phyloP scores from a whole-genome alignment of 495 filamentous ascomycete genomes.

The Podospora pseudopauciseta region DNA sequence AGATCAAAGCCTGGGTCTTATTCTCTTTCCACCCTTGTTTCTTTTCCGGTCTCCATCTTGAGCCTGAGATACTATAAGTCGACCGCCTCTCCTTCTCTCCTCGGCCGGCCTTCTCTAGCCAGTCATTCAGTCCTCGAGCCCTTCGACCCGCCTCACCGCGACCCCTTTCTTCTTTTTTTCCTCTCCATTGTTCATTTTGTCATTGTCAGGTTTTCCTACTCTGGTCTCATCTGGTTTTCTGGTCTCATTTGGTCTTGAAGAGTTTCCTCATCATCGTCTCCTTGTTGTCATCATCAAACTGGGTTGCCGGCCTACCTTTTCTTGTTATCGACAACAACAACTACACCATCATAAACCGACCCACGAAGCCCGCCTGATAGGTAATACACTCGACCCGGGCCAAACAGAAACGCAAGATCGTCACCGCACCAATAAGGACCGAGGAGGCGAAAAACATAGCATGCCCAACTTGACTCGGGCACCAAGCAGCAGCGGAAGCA shows the following conservation, averaged over 20 bases:
- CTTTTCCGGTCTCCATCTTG: constrained; percentile 22
- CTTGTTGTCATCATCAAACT: constrained; percentile 5
- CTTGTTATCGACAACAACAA: constrained; percentile 41
- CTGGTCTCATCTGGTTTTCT: constrained; percentile 18
- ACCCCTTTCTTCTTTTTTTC: constrained; percentile 31
- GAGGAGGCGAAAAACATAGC: constrained; percentile 17
- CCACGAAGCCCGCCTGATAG: constrained; percentile 14
- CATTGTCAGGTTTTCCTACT: constrained; percentile 14
- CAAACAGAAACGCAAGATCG: background rate
- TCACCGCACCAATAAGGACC: background rate
- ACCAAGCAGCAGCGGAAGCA: constrained; percentile 14
- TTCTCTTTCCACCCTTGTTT: constrained; percentile 18
- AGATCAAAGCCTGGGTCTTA: constrained; percentile 8
- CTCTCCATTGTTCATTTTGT: constrained; percentile 29
- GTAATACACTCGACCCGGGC: background rate
- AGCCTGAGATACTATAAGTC: constrained; percentile 33
- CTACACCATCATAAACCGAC: constrained; percentile 13
- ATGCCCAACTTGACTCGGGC: constrained; percentile 35
- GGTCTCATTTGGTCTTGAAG: constrained; percentile 15
- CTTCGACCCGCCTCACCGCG: constrained; percentile 29
- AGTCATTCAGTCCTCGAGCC: constrained; percentile 31
- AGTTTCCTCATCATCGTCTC: background rate
- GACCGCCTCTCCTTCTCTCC: constrained; percentile 25
- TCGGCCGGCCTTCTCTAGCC: constrained; percentile 24
- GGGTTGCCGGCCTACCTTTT: constrained; percentile 36